Conservation (phyloP, 192 early-diverging fungal species). For the Mortierella alpina region DNA sequence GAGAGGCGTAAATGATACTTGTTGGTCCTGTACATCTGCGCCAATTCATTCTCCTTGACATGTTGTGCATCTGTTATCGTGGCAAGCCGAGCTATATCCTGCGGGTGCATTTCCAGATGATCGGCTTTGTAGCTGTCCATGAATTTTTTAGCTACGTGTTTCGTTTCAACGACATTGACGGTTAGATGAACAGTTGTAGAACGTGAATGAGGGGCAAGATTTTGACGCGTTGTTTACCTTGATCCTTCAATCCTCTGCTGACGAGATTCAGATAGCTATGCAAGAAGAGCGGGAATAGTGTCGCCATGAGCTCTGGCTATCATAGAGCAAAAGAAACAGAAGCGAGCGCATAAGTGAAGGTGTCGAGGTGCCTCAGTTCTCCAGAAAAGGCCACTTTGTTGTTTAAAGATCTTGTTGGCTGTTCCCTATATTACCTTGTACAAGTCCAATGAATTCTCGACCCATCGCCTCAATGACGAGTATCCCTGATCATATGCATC, state of each 20-base stretch:
- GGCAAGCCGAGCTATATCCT: constrained; percentile 73
- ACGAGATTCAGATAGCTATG: constrained; percentile 92
- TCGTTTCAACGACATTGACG: background rate
- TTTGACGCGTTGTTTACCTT: constrained; percentile 51
- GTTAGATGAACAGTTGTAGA: background rate
- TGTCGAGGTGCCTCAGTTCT: too few species aligned
- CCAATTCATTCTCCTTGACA: constrained; percentile 81
- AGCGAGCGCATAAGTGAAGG: too few species aligned
- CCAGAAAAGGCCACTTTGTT: too few species aligned
- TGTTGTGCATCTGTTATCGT: constrained; percentile 79
- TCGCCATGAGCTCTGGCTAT: constrained; percentile 84
- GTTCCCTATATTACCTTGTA: constrained; percentile 74
- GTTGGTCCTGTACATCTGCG: constrained; percentile 81
- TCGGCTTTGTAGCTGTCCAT: constrained; percentile 79
- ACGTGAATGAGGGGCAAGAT: background rate
- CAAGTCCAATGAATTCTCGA: constrained; percentile 93
- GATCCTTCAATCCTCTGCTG: constrained; percentile 57
- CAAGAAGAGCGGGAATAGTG: constrained; percentile 93
- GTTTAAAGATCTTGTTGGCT: too few species aligned
- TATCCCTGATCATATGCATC: constrained; percentile 87
- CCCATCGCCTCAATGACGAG: constrained; percentile 82
- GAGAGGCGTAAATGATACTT: constrained; percentile 90
- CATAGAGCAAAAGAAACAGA: constrained; percentile 3
- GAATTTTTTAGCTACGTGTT: constrained; percentile 72
- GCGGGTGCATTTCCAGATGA: constrained; percentile 78